Evolutionary conservation across 164 flowering plant species (phyloP).

Genomic region (Annona squamosa): DNA sequence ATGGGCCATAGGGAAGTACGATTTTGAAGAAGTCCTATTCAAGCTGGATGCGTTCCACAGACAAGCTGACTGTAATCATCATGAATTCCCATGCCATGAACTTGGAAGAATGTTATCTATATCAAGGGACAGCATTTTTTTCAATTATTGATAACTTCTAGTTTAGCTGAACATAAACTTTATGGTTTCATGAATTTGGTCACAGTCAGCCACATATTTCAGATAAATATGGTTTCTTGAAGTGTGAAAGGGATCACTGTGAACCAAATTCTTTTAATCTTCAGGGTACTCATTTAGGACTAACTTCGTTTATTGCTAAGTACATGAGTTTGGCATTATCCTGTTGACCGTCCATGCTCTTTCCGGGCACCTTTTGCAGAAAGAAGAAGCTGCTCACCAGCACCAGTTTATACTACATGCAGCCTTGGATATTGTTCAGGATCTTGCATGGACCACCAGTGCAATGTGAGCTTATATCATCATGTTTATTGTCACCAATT

Average conservation of each 20-base stretch:
- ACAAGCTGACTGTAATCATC: neutral
- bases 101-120: neutral
- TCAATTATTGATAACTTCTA: neutral
- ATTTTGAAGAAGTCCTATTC: neutral
- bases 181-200: neutral
- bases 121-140: neutral
- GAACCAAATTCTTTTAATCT: neutral
- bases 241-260: neutral
- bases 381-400: constrained; percentile 93
- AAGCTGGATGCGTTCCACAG: neutral
- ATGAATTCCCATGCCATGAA: neutral
- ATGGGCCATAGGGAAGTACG: neutral
- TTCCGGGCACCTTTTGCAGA: constrained; percentile 33
- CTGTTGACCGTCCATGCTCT: constrained; percentile 4
- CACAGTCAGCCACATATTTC: neutral
- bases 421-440: constrained; percentile 94
- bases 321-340: neutral
- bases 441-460: constrained; percentile 96
- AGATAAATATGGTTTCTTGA: neutral
- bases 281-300: neutral
- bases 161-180: neutral
- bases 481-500: neutral
- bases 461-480: constrained; percentile 56
- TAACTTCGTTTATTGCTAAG: neutral
- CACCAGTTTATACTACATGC: constrained; percentile 95